Percentiles rank a stretch among this genome's conserved stretches.
These are phyloP conservation scores for Phytophthora fragariae DNA, from an alignment of 352 stramenopile species.

Conservation along the genomic window DNA sequence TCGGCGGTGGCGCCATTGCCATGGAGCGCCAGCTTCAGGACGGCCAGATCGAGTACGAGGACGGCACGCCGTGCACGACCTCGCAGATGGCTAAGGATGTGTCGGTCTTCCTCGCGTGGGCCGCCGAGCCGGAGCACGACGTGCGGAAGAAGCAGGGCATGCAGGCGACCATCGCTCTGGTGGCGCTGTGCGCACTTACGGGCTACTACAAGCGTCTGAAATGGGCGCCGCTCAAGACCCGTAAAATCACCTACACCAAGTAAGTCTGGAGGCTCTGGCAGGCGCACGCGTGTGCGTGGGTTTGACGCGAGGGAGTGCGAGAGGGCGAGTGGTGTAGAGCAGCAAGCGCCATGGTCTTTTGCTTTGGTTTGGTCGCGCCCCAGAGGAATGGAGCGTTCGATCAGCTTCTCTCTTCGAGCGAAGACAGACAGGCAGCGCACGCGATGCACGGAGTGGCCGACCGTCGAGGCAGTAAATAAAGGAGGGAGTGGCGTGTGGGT, in stretches of 20 bases:
- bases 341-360: conserved; percentile 18
- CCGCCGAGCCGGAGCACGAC: conserved; percentile 97
- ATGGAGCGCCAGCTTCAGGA: conserved; percentile 98
- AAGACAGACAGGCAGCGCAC: conserved; percentile 23
- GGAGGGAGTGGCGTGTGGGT: conserved; percentile 25
- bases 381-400: conserved; percentile 31
- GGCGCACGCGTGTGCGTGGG: conserved; percentile 14
- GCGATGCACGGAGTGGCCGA: conserved; percentile 26
- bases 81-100: conserved; percentile 99
- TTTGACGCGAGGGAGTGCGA: conserved; percentile 7
- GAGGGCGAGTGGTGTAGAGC: conserved; percentile 13
- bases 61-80: conserved; percentile 97
- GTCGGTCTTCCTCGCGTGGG: conserved; percentile 97
- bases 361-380: conserved; percentile 19
- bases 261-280: conserved; percentile 52
- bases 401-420: conserved; percentile 11
- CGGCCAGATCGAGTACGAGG: conserved; percentile 97
- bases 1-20: conserved; percentile 97
- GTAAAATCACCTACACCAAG: conserved; percentile 99
- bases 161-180: conserved; percentile 94
- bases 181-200: conserved; percentile 91
- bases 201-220: conserved; percentile 99
- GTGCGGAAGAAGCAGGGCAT: conserved; percentile 98
- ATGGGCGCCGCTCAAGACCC: conserved; percentile 98
- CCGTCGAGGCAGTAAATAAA: conserved; percentile 43